Evolutionary conservation across 768 basidiomycete genomes (phyloP), one percentile per base, ranked within the genome.

Genomic region (Tricholoma hemisulphureum): DNA sequence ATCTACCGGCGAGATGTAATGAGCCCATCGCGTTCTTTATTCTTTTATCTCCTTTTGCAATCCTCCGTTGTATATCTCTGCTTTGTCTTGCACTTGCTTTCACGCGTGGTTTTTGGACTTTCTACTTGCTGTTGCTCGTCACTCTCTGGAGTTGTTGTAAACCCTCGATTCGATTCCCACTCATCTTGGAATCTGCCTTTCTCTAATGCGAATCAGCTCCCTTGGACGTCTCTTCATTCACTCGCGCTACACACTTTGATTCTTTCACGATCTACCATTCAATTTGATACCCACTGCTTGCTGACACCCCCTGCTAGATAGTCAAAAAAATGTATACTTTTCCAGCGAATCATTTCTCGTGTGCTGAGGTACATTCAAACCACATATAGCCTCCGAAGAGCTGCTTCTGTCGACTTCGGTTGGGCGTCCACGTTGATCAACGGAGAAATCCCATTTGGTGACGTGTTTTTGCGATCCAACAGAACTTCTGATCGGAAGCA

Each of bases 1-100:
- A 66, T 71, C 78, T 58, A 66, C 78, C 43, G 78, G 78, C 62
- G 84, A 82, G 65, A 78, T 80, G 66, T 85, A 35, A 60, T 31
- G 69, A 68, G 56, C 63, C 20, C n/a, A 26, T 35, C 52, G 57
- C 48, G 48, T 58, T 54, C 24, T 56, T 53, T 23, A 45, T 58
- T 49, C 29, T 57, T 63, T 59, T 35, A 21, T 50, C 58, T 57
- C 32, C 43, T 34, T 57, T 58, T 56, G 61, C 50, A 28, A 28
- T 43, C 16, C 26, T 28, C 34, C 23, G 16, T 43, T 21, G 43
- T 43, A 20, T 54, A 20, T 54, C 52, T 14, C 20, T 54, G 43
- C 53, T 41, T 39, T 54, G 37, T 41, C 24, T 54, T 41, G 53
- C 53, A 28, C 37, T 31, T 29, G 53, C 14, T 43, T 31, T 9